Evolutionary conservation across 352 stramenopile genomes (phyloP), one percentile per base, ranked within the genome.

Genomic region (Phytophthora lateralis): DNA sequence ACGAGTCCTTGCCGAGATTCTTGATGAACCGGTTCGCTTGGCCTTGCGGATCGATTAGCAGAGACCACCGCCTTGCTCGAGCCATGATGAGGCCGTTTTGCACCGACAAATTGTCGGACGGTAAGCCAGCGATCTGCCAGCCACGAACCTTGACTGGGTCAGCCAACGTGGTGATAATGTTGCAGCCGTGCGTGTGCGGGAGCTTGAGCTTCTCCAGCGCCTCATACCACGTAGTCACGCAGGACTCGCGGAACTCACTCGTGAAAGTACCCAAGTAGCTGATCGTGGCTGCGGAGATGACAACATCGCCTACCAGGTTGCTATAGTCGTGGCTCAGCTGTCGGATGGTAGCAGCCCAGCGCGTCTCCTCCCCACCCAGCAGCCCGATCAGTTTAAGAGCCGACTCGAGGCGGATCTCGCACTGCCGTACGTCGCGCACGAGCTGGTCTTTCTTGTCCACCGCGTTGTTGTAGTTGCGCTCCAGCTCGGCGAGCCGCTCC

Each of bases 1-100:
- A 93, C 17, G 85, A 76, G 29, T 94, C 83, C 26, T 90, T 93
- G 5, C 88, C 88, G 3, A 98, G 76, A 32, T 95, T 97, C 70
- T 98, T 98, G 71, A 98, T 93, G 65, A 97, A 98, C 0, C 90
- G 80, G 52, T 98, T 98, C 0, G 89, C 93, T 73, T 98, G 93
- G 0, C 93, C 93, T 60, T 98, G 92, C 0, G 92, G 93, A 30
- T 98, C 92, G 52, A 98, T 98, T 0, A 97, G 60, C 7, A 98
- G 72, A 12, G 93, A 86, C 87, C 95, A 98, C 4, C 93, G 84
- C 6, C 93, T 76, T 52, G 88, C 91, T 18, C 88, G 78, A 2
- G 87, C 85, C 76, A 98, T 97, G 63, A 98, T 97, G 37, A 98
- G 94, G 3, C 91, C 93, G 60, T 98, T 98, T 53, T 98, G 91